Conservation (phyloP, 257 asterid genomes). For the Penstemon eatonii region DNA sequence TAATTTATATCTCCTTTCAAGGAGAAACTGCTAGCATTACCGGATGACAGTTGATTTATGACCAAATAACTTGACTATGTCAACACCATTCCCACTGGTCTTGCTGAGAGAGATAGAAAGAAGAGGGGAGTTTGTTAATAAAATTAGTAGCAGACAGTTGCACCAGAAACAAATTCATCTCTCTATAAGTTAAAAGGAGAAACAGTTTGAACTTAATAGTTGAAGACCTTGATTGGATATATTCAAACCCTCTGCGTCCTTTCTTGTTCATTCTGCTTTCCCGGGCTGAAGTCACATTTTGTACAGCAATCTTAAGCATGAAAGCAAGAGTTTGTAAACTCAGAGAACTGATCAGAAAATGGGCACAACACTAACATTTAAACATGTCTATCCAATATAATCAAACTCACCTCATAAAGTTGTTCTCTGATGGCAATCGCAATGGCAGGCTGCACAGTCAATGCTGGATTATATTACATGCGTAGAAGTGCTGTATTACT, state of each 20-base stretch:
- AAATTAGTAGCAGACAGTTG: conserved; percentile 5
- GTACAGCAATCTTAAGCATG: conserved; percentile 68
- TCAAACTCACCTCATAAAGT: conserved; percentile 75
- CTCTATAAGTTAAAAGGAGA: background rate
- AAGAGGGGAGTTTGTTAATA: conserved; percentile 22
- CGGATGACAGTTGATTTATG: conserved; percentile 70
- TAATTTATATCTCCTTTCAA: background rate
- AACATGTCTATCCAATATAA: conserved; percentile 22
- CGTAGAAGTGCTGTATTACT: conserved; percentile 5
- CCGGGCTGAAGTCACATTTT: conserved; percentile 85
- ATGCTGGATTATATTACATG: conserved; percentile 25
- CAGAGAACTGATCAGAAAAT: conserved; percentile 14
- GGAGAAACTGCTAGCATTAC: conserved; percentile 35
- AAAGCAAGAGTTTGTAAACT: conserved; percentile 16
- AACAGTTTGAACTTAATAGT: conserved; percentile 10
- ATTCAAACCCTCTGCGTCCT: conserved; percentile 75
- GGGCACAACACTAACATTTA: background rate
- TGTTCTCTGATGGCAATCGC: conserved; percentile 94
- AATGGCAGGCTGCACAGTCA: conserved; percentile 79
- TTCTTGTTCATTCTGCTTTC: conserved; percentile 87
- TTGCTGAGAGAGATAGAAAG: conserved; percentile 51
- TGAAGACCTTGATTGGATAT: conserved; percentile 61
- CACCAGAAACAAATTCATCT: conserved; percentile 2
- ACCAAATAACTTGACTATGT: conserved; percentile 80
- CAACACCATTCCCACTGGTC: conserved; percentile 72